Percentiles rank a stretch among this genome's conserved stretches.
Conservation (phyloP, 73 alveolate species). For the Loxodes magnus region DNA sequence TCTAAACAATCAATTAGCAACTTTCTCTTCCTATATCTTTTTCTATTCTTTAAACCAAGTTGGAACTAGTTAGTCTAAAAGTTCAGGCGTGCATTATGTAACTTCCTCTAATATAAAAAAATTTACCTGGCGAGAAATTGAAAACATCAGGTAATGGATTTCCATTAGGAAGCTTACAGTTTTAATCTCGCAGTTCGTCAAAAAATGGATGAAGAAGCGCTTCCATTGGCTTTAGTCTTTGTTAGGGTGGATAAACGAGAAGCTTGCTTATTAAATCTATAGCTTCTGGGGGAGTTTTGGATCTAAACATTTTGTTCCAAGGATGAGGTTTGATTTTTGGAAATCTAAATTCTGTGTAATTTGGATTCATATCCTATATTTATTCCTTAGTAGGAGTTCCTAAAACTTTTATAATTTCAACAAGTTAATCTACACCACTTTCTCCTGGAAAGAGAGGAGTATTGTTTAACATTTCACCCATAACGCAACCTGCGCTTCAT, state of each 20-base stretch:
- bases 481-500: constrained; percentile 89
- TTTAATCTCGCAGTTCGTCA: constrained; percentile 67
- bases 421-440: constrained; percentile 60
- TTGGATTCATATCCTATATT: constrained; percentile 70
- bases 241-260: constrained; percentile 59
- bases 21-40: no score
- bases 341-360: constrained; percentile 69
- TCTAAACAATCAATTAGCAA: no score
- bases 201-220: constrained; percentile 63
- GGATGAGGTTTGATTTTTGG: constrained; percentile 80
- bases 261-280: constrained; percentile 44
- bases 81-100: constrained; percentile 1
- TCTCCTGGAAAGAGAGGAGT: constrained; percentile 69
- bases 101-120: constrained; percentile 18
- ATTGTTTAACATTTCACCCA: constrained; percentile 74
- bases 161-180: constrained; percentile 42
- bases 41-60: no score
- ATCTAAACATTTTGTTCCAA: constrained; percentile 65
- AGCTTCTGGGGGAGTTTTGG: constrained; percentile 41
- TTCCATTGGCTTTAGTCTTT: constrained; percentile 53
- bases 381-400: constrained; percentile 85
- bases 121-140: constrained; percentile 29
- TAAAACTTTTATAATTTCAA: constrained; percentile 59
- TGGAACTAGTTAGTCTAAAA: not conserved
- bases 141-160: constrained; percentile 29